Base-by-base conservation (phyloP, 2,329 filamentous ascomycete genomes). In the Cytospora leucostoma region DNA sequence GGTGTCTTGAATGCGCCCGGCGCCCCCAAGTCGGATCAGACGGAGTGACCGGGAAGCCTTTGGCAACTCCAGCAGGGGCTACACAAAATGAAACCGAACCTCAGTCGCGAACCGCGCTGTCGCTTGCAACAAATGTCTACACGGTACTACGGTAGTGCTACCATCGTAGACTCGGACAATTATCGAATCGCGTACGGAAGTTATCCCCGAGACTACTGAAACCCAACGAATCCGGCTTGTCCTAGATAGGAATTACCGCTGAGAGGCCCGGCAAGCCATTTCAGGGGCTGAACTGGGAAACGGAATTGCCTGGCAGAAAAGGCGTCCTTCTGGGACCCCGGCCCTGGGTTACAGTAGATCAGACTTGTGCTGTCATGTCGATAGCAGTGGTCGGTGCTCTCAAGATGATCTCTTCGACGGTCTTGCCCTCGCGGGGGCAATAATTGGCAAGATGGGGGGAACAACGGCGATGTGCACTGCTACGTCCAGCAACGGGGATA, bases 91-190 rank as follows among this genome's bases (percentile, higher is more conserved):
- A 61, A 61, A 61, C 58, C 38, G 37, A 61, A 54, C 51, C 51
- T 61, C 58, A 37, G 51, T 61, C 58, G 58, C 58, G 58, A 55
- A 61, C 44, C 58, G 58, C 51, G 51, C 38, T 61, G 58, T 33
- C 47, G 32, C 51, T 61, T 55, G 40, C 58, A 54, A 37, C 49
- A 55, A 54, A 21, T 34, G 5, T 38, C 12, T 27, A 27, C 27
- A 27, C 27, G 27, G 58, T 44, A 12, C 32, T 47, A 27, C 27
- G 27, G 27, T 60, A 60, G 58, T 51, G 58, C 37, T 60, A 21
- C 49, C 12, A 21, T 55, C 12, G 58, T 49, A 38, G 38, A 37
- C 50, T 34, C 27, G 58, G 38, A 44, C n/a, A 44, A 44, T 44
- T 44, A n/a, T 19, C 40, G 17, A 44, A n/a, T 44, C 40, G 40